Percentiles rank a stretch among this genome's conserved stretches.
These are phyloP conservation scores for Tubosaeta sp. DNA, from an alignment of 768 basidiomycete genomes.

Conservation along the genomic window DNA sequence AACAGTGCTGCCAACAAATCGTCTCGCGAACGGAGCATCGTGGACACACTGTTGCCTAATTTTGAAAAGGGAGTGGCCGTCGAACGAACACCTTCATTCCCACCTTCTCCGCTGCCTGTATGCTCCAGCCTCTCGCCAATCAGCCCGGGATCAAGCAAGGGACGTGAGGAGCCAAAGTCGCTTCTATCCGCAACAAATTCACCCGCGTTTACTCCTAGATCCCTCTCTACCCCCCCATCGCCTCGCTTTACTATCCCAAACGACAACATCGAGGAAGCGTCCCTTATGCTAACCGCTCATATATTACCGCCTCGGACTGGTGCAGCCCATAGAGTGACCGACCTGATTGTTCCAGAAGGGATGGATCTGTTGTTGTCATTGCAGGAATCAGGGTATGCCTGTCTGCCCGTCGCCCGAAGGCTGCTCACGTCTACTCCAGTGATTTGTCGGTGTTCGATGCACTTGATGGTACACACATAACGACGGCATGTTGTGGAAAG, in stretches of 20 bases:
- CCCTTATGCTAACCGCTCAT: constrained; percentile 25
- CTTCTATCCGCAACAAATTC: constrained; percentile 46
- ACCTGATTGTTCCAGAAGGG: constrained; percentile 44
- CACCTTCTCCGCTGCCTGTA: constrained; percentile 10
- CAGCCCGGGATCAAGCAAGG: constrained; percentile 16
- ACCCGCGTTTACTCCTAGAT: constrained; percentile 35
- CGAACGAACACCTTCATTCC: constrained; percentile 19
- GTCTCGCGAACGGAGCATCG: constrained; percentile 23
- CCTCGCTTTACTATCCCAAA: constrained; percentile 12
- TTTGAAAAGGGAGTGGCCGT: constrained; percentile 27
- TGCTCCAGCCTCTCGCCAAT: constrained; percentile 4
- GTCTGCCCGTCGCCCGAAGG: background rate
- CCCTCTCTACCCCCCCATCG: constrained; percentile 38
- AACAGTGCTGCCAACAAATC: constrained; percentile 40
- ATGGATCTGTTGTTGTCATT: constrained; percentile 46
- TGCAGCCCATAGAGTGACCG: constrained; percentile 37
- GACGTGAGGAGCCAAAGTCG: constrained; percentile 36
- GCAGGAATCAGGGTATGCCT: constrained; percentile 60
- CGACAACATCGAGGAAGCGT: constrained; percentile 15
- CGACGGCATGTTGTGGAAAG: constrained; percentile 15
- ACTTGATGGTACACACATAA: constrained; percentile 45
- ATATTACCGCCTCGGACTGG: constrained; percentile 47
- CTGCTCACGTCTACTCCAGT: constrained; percentile 32
- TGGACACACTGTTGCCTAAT: constrained; percentile 29
- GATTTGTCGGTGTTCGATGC: constrained; percentile 50